Evolutionary conservation across 352 stramenopile genomes (phyloP).

Genomic region (Thraustochytrium sp.): DNA sequence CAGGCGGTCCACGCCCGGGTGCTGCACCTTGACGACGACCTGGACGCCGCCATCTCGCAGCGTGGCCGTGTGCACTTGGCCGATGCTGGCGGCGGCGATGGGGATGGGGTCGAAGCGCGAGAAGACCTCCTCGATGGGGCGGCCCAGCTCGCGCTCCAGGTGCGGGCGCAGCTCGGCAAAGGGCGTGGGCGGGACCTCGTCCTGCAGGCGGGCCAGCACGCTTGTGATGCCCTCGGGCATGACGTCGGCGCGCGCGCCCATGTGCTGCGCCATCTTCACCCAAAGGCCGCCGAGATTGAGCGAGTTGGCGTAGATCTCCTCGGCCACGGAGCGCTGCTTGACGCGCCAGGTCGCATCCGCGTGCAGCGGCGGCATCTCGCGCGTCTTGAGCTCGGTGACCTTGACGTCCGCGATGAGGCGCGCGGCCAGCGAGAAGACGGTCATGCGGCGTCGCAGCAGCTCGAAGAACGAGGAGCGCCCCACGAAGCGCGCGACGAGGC

Average conservation of each 20-base stretch:
- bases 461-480: not conserved
- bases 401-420: constrained; percentile 46
- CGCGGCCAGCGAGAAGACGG: not conserved
- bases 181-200: constrained; percentile 57
- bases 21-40: constrained; percentile 58
- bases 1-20: constrained; percentile 49
- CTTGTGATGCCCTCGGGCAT: constrained; percentile 57
- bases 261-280: constrained; percentile 64
- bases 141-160: constrained; percentile 46
- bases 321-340: constrained; percentile 28
- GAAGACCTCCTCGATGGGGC: constrained; percentile 58
- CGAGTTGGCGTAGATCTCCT: constrained; percentile 15
- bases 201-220: constrained; percentile 56
- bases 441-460: constrained; percentile 21
- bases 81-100: constrained; percentile 59
- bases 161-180: constrained; percentile 51
- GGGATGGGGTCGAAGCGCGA: constrained; percentile 53
- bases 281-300: constrained; percentile 56
- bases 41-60: constrained; percentile 46
- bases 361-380: constrained; percentile 32
- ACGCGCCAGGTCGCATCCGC: constrained; percentile 16
- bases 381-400: constrained; percentile 33
- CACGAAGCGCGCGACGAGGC: not conserved
- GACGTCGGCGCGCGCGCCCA: constrained; percentile 56
- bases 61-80: constrained; percentile 58